Base-by-base conservation (phyloP, 1,139 yeast genomes). In the Scheffersomyces titani region DNA sequence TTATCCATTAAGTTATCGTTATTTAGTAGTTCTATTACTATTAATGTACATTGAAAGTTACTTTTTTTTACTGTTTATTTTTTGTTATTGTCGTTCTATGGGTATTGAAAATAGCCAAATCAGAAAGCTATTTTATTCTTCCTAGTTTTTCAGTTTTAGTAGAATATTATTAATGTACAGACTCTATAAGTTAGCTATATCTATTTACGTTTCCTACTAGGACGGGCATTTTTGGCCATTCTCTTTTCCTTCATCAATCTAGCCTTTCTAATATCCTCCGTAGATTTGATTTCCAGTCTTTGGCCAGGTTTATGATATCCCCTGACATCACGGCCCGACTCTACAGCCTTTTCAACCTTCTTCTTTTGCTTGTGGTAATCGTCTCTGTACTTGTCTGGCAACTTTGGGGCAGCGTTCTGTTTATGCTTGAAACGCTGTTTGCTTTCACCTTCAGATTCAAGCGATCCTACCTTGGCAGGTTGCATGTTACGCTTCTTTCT, bases 341-440 rank as follows among this genome's bases (percentile, higher is more conserved):
- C 97, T 63, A 88, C 69, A 5, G 98, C 98, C 65, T 85, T 86
- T 53, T 84, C 85, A 54, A 91, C 94, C 76, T 90, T 89, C 80
- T 88, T 87, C 84, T 90, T 88, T 71, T 94, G 97, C 63, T 82
- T 82, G 59, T 87, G 84, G 73, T 84, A 96, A 72, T 96, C 96
- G 69, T 93, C 97, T 73, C 99, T 86, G 64, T 78, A 87, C 74
- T 84, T 92, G 69, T 92, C 98, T 13, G 98, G 97, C 52, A 89
- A 77, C 70, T 86, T 90, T 52, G 99, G 99, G 1, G 98, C 94
- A 63, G 84, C 84, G 52, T 77, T 77, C 67, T 84, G 84, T 63
- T 87, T 88, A 70, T 96, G 99, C 71, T 87, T 85, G 79, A 86
- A 90, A 64, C 80, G 80, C 65, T 83, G 83, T 53, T 76, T 75